phyloP scores from a whole-genome alignment of 225 moss, liverwort and hornwort species.

The Physcomitrium patens region DNA sequence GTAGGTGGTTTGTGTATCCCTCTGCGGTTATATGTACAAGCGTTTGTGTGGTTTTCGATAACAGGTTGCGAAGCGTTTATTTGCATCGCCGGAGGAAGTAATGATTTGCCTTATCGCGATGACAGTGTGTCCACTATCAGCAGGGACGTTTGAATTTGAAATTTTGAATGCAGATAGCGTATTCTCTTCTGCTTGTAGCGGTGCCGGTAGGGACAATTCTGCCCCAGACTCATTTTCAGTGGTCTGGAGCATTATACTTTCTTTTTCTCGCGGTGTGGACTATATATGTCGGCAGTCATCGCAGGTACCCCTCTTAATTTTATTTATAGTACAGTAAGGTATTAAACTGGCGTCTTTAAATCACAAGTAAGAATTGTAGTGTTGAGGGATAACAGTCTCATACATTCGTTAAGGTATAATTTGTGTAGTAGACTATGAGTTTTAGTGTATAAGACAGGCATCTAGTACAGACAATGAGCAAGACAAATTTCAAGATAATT shows the following conservation, averaged over 20 bases:
- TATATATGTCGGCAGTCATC: slow-evolving; percentile 95
- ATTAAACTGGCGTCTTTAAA: not conserved
- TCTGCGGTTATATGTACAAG: not conserved
- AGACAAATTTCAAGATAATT: no score
- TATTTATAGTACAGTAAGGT: not conserved
- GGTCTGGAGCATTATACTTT: slow-evolving; percentile 93
- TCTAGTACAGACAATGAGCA: not conserved
- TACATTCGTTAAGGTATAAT: not conserved
- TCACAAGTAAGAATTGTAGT: not conserved
- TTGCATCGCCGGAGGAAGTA: not conserved
- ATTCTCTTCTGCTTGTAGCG: slow-evolving; percentile 81
- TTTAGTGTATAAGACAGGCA: not conserved
- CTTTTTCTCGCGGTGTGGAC: slow-evolving; percentile 95
- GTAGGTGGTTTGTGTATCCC: not conserved
- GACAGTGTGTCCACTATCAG: no score
- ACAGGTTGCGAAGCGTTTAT: not conserved
- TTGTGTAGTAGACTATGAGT: not conserved
- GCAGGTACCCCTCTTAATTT: slow-evolving; percentile 52
- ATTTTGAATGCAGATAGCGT: slow-evolving; percentile 66
- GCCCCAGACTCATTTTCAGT: slow-evolving; percentile 72
- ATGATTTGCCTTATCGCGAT: not conserved
- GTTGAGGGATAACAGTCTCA: not conserved
- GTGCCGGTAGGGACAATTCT: slow-evolving; percentile 86
- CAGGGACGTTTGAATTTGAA: no score
- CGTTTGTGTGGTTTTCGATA: no score